phyloP scores from a whole-genome alignment of 192 early-diverging fungal species.

The Spizellomyces sp. region DNA sequence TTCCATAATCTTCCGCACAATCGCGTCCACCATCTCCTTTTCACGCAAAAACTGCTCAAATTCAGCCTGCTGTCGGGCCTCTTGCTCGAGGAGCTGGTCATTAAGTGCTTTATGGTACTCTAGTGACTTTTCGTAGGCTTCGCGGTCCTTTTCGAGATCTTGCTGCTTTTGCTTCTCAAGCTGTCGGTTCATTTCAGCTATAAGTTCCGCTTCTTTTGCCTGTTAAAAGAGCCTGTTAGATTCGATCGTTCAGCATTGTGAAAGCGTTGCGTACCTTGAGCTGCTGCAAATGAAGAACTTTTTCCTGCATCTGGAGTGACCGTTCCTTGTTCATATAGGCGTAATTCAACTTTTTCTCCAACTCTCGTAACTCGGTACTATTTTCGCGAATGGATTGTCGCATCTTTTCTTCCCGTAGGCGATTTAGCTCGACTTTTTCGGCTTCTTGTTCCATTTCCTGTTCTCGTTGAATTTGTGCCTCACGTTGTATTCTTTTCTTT shows the following conservation, averaged over 20 bases:
- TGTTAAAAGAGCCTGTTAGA: too few relatives aligned
- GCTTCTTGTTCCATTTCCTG: slow-evolving; percentile 41
- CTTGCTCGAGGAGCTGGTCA: slow-evolving; percentile 52
- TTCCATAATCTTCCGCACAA: slow-evolving; percentile 53
- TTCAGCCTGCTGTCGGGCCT: slow-evolving; percentile 47
- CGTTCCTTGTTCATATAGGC: slow-evolving; percentile 69
- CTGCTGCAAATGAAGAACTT: slow-evolving; percentile 36
- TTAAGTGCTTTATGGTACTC: slow-evolving; percentile 53
- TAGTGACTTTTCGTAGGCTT: slow-evolving; percentile 38
- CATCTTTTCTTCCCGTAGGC: slow-evolving; percentile 52
- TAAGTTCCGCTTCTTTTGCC: slow-evolving; percentile 29
- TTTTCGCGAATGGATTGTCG: slow-evolving; percentile 59
- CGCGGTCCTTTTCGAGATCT: slow-evolving; percentile 45
- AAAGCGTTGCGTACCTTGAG: slow-evolving; percentile 1
- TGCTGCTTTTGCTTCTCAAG: slow-evolving; percentile 39
- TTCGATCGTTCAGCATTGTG: too few relatives aligned
- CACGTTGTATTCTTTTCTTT: slow-evolving; percentile 28
- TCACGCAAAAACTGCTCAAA: slow-evolving; percentile 61
- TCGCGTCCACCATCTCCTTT: slow-evolving; percentile 62
- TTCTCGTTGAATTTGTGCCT: slow-evolving; percentile 31
- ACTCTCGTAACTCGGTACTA: slow-evolving; percentile 54
- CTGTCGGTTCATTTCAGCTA: slow-evolving; percentile 43
- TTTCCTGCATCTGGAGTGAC: slow-evolving; percentile 56
- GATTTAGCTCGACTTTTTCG: slow-evolving; percentile 35
- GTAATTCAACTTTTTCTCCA: slow-evolving; percentile 64